Conservation (phyloP, 495 filamentous ascomycete genomes). For the Rhizodiscina lignyota region DNA sequence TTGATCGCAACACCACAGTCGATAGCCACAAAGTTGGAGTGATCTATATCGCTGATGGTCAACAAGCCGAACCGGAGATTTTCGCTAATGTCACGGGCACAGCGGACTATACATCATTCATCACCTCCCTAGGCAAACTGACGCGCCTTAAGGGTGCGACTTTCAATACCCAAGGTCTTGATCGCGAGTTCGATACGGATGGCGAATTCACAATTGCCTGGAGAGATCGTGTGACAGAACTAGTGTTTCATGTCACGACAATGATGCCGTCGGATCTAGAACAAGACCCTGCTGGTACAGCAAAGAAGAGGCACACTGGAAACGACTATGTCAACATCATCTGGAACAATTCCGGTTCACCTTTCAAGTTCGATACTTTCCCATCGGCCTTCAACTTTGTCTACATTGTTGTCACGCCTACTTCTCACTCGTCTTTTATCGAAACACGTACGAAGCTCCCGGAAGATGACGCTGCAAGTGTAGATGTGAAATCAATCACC, state of each 20-base stretch:
- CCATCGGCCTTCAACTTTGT: constrained; percentile 88
- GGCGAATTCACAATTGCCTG: constrained; percentile 80
- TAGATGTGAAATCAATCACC: not conserved
- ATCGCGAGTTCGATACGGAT: constrained; percentile 54
- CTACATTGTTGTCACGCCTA: constrained; percentile 87
- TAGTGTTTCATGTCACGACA: constrained; percentile 88
- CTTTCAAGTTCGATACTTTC: constrained; percentile 83
- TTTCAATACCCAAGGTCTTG: constrained; percentile 91
- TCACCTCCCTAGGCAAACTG: constrained; percentile 64
- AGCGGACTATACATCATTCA: constrained; percentile 68
- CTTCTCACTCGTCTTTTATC: constrained; percentile 47
- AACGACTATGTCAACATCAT: constrained; percentile 98
- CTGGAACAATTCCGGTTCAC: constrained; percentile 82
- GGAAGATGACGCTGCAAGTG: not conserved
- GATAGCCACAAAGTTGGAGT: constrained; percentile 94
- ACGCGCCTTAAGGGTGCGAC: constrained; percentile 61
- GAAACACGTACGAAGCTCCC: constrained; percentile 13
- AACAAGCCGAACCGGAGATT: constrained; percentile 66
- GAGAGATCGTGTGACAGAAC: constrained; percentile 85
- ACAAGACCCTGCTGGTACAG: constrained; percentile 53
- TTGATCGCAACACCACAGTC: constrained; percentile 79
- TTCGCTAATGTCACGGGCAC: constrained; percentile 70
- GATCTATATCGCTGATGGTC: constrained; percentile 74
- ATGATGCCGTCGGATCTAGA: constrained; percentile 86
- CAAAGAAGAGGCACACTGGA: constrained; percentile 89